Percentiles rank a stretch among this genome's conserved stretches.
Evolutionary conservation across 1,284 basidiomycete species (phyloP).

Genomic region (Moniliophthora roreri): DNA sequence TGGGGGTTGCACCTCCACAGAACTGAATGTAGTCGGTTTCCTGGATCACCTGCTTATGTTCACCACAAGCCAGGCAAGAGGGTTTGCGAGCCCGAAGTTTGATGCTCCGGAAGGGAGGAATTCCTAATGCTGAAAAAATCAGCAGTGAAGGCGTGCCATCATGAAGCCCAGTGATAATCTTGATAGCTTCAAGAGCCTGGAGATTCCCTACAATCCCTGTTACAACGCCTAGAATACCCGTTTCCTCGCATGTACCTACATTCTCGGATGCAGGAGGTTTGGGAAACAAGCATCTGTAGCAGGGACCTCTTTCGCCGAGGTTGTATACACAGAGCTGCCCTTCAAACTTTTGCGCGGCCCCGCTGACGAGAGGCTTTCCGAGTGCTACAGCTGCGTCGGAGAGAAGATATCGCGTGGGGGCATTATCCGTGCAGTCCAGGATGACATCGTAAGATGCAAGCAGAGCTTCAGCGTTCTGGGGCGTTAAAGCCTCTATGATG

Average conservation of each 20-base stretch:
- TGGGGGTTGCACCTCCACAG: slow-evolving; percentile 68
- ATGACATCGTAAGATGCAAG: slow-evolving; percentile 73
- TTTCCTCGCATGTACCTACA: slow-evolving; percentile 83
- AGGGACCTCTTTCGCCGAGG: slow-evolving; percentile 70
- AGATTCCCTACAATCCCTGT: slow-evolving; percentile 91
- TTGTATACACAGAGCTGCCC: slow-evolving; percentile 90
- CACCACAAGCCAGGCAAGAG: slow-evolving; percentile 64
- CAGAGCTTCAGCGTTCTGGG: slow-evolving; percentile 62
- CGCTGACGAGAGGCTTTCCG: slow-evolving; percentile 82
- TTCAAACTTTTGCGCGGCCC: slow-evolving; percentile 90
- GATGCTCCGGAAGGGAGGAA: slow-evolving; percentile 79
- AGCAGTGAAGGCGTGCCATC: slow-evolving; percentile 65
- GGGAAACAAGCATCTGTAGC: slow-evolving; percentile 95
- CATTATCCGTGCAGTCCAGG: slow-evolving; percentile 96
- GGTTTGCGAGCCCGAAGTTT: slow-evolving; percentile 71
- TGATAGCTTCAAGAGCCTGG: slow-evolving; percentile 91
- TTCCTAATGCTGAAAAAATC: slow-evolving; percentile 71
- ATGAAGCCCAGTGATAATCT: slow-evolving; percentile 72
- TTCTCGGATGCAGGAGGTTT: slow-evolving; percentile 62
- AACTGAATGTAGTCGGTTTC: slow-evolving; percentile 75
- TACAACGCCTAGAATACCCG: slow-evolving; percentile 88
- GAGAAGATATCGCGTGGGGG: slow-evolving; percentile 89
- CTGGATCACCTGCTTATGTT: slow-evolving; percentile 40
- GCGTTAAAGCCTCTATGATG: slow-evolving; percentile 50
- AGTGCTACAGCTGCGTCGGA: slow-evolving; percentile 87